phyloP scores from a whole-genome alignment of 2,329 filamentous ascomycete species.

The Xylariaceae sp. region DNA sequence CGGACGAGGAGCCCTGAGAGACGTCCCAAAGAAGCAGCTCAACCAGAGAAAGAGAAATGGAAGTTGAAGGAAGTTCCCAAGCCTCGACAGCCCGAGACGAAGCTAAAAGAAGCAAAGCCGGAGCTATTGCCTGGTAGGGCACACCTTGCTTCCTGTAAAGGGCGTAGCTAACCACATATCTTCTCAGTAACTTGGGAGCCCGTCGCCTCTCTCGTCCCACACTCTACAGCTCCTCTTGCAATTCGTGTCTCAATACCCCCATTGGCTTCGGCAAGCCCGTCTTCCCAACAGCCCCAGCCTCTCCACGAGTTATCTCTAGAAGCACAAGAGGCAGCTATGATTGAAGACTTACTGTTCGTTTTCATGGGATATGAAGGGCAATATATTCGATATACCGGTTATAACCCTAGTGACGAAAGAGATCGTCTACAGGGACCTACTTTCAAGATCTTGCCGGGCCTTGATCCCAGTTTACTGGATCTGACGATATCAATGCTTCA shows the following conservation, averaged over 20 bases:
- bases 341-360: conserved; percentile 91
- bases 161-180: conserved; percentile 35
- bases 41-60: conserved; percentile 43
- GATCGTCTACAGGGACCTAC: conserved; percentile 82
- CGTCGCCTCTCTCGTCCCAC: conserved; percentile 73
- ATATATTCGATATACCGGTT: conserved; percentile 85
- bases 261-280: conserved; percentile 75
- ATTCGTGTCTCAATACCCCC: conserved; percentile 67
- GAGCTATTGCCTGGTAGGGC: conserved; percentile 58
- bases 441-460: conserved; percentile 79
- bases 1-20: conserved; percentile 65
- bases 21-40: conserved; percentile 42
- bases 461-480: conserved; percentile 91
- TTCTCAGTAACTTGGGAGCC: conserved; percentile 72
- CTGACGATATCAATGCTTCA: conserved; percentile 87
- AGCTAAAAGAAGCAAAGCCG: conserved; percentile 50
- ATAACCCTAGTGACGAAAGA: conserved; percentile 84
- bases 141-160: not conserved
- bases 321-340: conserved; percentile 81
- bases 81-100: conserved; percentile 52
- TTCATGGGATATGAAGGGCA: conserved; percentile 99
- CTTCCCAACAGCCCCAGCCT: conserved; percentile 68
- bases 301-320: conserved; percentile 77
- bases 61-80: conserved; percentile 48
- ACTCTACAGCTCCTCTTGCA: conserved; percentile 60